Conservation (phyloP, 768 basidiomycete species). For the Hericium coralloides region DNA sequence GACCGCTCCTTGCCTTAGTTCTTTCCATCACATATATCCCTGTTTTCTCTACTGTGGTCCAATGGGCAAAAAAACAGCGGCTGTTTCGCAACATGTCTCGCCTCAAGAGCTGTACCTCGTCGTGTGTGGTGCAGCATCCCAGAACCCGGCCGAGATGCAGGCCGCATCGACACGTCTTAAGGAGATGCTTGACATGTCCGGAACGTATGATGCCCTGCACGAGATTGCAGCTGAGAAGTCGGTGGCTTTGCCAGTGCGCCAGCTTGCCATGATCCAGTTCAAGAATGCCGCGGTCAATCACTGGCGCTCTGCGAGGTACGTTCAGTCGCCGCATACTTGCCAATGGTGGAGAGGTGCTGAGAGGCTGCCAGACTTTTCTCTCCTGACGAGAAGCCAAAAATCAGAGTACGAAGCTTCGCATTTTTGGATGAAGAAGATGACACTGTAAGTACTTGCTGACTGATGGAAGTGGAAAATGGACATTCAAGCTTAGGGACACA, state of each 20-base stretch:
- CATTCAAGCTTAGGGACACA: conserved; percentile 32
- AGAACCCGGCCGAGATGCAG: conserved; percentile 45
- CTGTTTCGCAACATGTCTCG: conserved; percentile 32
- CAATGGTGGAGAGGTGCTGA: too few relatives aligned
- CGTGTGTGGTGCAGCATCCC: conserved; percentile 61
- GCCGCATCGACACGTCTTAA: conserved; percentile 55
- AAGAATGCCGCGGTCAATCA: conserved; percentile 70
- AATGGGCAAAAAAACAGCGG: neutral
- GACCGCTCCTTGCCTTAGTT: neutral
- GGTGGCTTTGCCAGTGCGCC: conserved; percentile 58
- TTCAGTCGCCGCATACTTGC: too few relatives aligned
- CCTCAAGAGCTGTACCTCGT: conserved; percentile 60
- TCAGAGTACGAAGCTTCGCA: conserved; percentile 52
- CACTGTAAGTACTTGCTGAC: conserved; percentile 37
- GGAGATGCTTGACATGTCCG: conserved; percentile 55
- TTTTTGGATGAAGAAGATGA: conserved; percentile 76
- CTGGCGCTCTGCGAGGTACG: conserved; percentile 72
- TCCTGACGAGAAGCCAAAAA: conserved; percentile 56
- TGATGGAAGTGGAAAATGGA: neutral
- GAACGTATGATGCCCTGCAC: conserved; percentile 63
- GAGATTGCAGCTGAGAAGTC: conserved; percentile 58
- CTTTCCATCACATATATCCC: neutral
- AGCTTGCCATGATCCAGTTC: conserved; percentile 83
- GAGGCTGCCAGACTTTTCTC: conserved; percentile 44
- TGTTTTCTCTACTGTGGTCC: neutral